Conservation (phyloP, 805 yeast species). For the Danielozyma ontarioensis region DNA sequence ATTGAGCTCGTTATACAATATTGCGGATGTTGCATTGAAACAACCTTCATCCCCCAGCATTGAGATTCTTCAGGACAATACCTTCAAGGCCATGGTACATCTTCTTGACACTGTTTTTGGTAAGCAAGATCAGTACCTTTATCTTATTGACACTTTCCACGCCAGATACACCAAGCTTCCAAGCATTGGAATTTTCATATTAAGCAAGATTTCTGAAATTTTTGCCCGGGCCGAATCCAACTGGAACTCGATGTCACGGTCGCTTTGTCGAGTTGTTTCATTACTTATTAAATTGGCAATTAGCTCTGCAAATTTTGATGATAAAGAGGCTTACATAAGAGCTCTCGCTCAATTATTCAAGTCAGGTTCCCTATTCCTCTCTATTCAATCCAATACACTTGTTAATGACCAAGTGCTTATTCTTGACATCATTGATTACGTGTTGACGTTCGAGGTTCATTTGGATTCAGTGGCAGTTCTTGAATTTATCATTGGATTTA, state of each 20-base stretch:
- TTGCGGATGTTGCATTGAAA: constrained; percentile 22
- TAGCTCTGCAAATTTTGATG: constrained; percentile 14
- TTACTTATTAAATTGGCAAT: constrained; percentile 42
- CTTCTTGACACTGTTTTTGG: constrained; percentile 60
- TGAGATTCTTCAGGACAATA: constrained; percentile 27
- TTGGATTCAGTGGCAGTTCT: constrained; percentile 37
- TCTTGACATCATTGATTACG: constrained; percentile 54
- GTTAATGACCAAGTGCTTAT: constrained; percentile 60
- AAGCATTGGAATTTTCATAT: constrained; percentile 45
- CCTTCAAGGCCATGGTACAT: constrained; percentile 55
- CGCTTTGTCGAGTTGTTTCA: constrained; percentile 56
- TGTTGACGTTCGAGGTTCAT: constrained; percentile 39
- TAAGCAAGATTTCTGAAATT: constrained; percentile 41
- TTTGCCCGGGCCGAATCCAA: constrained; percentile 45
- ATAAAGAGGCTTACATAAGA: constrained; percentile 22
- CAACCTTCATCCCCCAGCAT: constrained; percentile 18
- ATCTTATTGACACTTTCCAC: constrained; percentile 49
- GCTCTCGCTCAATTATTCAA: constrained; percentile 31
- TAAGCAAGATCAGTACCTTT: constrained; percentile 58
- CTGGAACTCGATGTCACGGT: constrained; percentile 62
- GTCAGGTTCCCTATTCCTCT: constrained; percentile 41
- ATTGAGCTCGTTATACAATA: constrained; percentile 31
- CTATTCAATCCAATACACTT: constrained; percentile 41
- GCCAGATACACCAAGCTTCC: constrained; percentile 35
- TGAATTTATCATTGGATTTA: constrained; percentile 38